A percentile compares a stretch with the other conserved stretches of the same genome.
These are phyloP conservation scores for Mangifera indica DNA, from an alignment of 345 rosid species.

Conservation along the genomic window DNA sequence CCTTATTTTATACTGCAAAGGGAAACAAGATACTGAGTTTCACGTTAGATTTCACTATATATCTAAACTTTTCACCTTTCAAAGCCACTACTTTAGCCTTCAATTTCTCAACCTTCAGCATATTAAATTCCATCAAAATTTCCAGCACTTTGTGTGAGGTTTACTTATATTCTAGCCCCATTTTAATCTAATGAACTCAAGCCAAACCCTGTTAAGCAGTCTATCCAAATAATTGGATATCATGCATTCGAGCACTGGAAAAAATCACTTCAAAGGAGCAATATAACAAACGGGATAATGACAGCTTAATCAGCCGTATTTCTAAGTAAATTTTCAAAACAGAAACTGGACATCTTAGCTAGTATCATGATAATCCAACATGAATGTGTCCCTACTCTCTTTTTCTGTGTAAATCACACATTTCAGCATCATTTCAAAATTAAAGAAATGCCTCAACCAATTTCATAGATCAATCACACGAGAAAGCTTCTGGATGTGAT, in stretches of 20 bases:
- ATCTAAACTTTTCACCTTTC: no score
- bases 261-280: background rate
- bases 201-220: no score
- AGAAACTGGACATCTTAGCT: background rate
- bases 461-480: slow-evolving; percentile 90
- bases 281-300: background rate
- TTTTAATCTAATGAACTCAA: no score
- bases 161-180: no score
- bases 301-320: slow-evolving; percentile 10
- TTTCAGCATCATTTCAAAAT: slow-evolving; percentile 9
- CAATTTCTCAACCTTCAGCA: no score
- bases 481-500: slow-evolving; percentile 95
- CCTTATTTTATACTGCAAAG: no score
- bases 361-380: slow-evolving; percentile 7
- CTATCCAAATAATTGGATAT: background rate
- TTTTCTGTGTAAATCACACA: slow-evolving; percentile 12
- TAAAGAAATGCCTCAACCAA: background rate
- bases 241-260: background rate
- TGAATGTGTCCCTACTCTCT: background rate
- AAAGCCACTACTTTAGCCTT: no score
- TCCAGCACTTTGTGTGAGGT: no score
- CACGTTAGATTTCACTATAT: no score
- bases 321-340: slow-evolving; percentile 1
- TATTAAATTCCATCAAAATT: no score
- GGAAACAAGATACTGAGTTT: no score